Evolutionary conservation across 2,329 filamentous ascomycete genomes (phyloP), one percentile per base, ranked within the genome.

Genomic region (Dothistroma septosporum): DNA sequence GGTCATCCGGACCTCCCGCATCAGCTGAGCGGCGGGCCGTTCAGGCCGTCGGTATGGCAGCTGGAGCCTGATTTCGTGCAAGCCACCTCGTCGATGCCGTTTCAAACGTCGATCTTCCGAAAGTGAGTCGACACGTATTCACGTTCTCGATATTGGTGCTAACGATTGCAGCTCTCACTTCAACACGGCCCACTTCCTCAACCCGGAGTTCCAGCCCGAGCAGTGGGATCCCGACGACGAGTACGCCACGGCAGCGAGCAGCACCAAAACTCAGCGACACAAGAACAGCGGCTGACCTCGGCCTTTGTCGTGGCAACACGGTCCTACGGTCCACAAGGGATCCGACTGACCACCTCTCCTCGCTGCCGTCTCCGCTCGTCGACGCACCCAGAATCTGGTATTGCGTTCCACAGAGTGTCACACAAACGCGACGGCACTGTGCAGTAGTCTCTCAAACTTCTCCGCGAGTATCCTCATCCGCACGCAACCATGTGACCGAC

Each of bases 141-240:
- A 16, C 53, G 22, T 41, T 48, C 55, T 44, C 8, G 16, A 33
- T 32, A 32, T 47, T 37, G 41, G 24, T 35, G 60, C 66, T 71
- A 61, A 71, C 59, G 24, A 52, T 24, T 24, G 19, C 48, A 81
- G 79, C 67, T 82, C 79, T 5, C 79, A 79, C 64, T 82, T 76
- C 74, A 82, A 82, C 59, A 79, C 78, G 21, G 79, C 79, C 5
- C 80, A 83, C 69, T 83, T 79, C 68, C 69, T 77, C 61, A 82
- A 82, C 64, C 77, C 78, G 21, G 78, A 82, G 33, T 83, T 83
- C 66, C 78, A 82, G 60, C 80, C 80, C 6, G 79, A 82, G 64
- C 78, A 81, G 61, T 82, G 80, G 79, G 75, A 73, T 63, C 80
- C 80, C 3, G 78, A 79, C 21, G 71, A 75, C 57, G 79, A 81